Percentiles rank a stretch among this genome's conserved stretches.
These are phyloP conservation scores for Colletotrichum spaethianum DNA, from an alignment of 2,329 filamentous ascomycete genomes.

Conservation along the genomic window DNA sequence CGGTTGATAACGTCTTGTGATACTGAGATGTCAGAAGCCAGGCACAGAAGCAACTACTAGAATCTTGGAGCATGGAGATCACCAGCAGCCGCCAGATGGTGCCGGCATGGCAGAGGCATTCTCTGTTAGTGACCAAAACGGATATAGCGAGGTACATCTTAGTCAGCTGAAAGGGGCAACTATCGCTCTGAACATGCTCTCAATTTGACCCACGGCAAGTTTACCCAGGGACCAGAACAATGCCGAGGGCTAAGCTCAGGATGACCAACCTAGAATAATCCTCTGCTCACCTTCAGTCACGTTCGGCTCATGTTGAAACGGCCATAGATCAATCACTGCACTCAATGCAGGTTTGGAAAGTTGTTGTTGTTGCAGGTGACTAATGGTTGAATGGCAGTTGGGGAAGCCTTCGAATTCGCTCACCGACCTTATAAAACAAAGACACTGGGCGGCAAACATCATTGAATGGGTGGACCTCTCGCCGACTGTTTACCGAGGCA, in stretches of 20 bases:
- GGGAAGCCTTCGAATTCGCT: conserved; percentile 21
- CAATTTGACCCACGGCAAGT: too few species aligned
- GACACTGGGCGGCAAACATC: background rate
- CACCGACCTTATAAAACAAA: background rate
- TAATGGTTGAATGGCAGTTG: background rate
- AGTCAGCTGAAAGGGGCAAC: background rate
- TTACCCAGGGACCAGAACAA: too few species aligned
- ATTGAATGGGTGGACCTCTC: too few species aligned
- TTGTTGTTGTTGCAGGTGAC: background rate
- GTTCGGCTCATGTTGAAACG: background rate
- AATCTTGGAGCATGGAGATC: background rate
- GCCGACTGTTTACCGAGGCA: conserved; percentile 26
- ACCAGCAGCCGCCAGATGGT: background rate
- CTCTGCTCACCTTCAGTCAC: background rate
- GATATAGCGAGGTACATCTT: background rate
- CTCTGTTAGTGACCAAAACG: background rate
- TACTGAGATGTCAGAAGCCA: too few species aligned
- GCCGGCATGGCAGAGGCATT: background rate
- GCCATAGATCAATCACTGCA: background rate
- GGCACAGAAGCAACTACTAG: background rate
- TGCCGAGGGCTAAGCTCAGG: background rate
- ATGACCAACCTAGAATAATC: too few species aligned
- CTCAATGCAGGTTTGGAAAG: background rate
- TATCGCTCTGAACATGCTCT: background rate
- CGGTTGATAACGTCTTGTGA: too few species aligned